These are phyloP conservation scores for Westerdykella aurantiaca DNA, from an alignment of 2,329 filamentous ascomycete species.

Conservation along the genomic window DNA sequence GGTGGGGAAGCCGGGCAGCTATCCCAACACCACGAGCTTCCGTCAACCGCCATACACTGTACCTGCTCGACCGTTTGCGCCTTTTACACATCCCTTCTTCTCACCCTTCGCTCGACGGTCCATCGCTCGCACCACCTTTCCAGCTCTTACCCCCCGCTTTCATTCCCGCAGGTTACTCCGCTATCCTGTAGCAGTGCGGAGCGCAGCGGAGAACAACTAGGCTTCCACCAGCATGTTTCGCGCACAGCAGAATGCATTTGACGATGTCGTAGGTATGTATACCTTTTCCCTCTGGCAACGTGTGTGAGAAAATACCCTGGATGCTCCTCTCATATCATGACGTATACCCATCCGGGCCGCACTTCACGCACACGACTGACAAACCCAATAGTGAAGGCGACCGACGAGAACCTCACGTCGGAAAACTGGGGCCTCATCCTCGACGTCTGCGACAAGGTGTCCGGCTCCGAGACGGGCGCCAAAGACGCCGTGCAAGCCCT, in stretches of 20 bases:
- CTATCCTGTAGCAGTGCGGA: too few species aligned
- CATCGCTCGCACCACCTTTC: too few species aligned
- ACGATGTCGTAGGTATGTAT: constrained; percentile 60
- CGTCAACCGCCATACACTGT: too few species aligned
- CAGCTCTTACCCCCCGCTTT: too few species aligned
- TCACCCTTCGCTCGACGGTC: too few species aligned
- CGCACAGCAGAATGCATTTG: constrained; percentile 60
- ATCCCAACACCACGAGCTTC: too few species aligned
- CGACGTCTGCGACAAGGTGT: constrained; percentile 57
- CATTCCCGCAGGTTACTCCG: too few species aligned
- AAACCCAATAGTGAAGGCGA: constrained; percentile 62
- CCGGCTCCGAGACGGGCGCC: constrained; percentile 50
- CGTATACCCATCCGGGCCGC: background rate
- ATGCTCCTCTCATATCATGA: constrained; percentile 1
- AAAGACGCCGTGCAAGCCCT: constrained; percentile 84
- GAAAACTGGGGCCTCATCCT: constrained; percentile 68
- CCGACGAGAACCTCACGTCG: constrained; percentile 94
- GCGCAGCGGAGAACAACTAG: background rate
- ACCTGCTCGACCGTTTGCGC: too few species aligned
- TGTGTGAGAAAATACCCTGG: background rate
- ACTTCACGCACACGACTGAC: constrained; percentile 16
- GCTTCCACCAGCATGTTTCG: constrained; percentile 39
- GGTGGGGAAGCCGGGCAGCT: too few species aligned
- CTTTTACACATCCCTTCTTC: too few species aligned
- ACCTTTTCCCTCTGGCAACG: background rate